These are phyloP conservation scores for Penicillium sp. DNA, from an alignment of 2,329 filamentous ascomycete species.

Conservation along the genomic window DNA sequence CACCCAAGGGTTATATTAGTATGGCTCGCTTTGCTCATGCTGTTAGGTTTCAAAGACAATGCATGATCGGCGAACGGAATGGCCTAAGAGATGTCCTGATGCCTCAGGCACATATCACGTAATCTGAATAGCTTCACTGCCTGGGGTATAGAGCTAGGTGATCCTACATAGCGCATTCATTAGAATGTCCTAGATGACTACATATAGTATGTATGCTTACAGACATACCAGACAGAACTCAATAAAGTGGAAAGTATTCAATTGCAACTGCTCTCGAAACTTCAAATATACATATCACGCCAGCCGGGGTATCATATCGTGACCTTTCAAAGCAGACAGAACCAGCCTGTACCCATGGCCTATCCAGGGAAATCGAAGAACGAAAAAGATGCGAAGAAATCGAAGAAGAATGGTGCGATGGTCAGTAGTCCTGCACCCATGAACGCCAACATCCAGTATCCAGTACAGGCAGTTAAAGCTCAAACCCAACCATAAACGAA, in stretches of 20 bases:
- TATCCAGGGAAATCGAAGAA: slow-evolving; percentile 7
- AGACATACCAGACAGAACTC: neutral
- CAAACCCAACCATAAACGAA: slow-evolving; percentile 9
- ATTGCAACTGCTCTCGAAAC: slow-evolving; percentile 14
- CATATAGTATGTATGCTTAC: neutral
- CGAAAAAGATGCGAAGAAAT: slow-evolving; percentile 8
- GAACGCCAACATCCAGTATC: slow-evolving; percentile 20
- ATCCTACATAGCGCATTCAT: neutral
- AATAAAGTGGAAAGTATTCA: slow-evolving; percentile 5
- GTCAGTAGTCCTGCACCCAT: slow-evolving; percentile 2
- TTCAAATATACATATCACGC: slow-evolving; percentile 15
- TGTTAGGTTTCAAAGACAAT: slow-evolving; percentile 12
- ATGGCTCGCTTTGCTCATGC: slow-evolving; percentile 7
- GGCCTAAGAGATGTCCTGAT: neutral
- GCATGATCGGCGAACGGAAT: slow-evolving; percentile 15
- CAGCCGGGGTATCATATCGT: slow-evolving; percentile 36
- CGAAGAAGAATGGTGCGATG: neutral
- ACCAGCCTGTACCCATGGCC: slow-evolving; percentile 18
- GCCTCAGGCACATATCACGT: slow-evolving; percentile 25
- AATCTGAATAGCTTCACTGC: neutral
- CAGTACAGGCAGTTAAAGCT: neutral
- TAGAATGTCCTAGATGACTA: neutral
- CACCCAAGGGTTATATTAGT: neutral
- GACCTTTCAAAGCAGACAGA: slow-evolving; percentile 24
- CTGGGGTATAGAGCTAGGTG: neutral